Evolutionary conservation across 208 protist genomes (phyloP).

Genomic region (Histomonas meleagridis): DNA sequence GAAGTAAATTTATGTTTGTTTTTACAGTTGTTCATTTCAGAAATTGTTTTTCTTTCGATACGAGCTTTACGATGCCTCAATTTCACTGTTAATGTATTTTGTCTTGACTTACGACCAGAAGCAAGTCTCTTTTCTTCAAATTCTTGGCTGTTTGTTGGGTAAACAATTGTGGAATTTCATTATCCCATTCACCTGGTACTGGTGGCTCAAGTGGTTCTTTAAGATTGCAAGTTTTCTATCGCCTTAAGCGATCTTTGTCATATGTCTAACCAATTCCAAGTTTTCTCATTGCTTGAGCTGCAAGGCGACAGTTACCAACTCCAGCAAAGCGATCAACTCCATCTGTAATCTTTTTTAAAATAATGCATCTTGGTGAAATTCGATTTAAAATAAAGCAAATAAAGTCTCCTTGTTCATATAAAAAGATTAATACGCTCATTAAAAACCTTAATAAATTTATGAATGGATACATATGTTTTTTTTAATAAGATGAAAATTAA

Average conservation of each 20-base stretch:
- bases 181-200: background rate
- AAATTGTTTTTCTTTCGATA: background rate
- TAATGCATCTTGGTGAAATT: background rate
- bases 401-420: constrained; percentile 19
- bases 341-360: background rate
- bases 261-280: constrained; percentile 15
- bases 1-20: no score
- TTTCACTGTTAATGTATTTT: background rate
- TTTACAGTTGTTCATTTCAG: no score
- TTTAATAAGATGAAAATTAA: no score
- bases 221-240: constrained; percentile 13
- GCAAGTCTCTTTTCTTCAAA: constrained; percentile 29
- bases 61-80: no score
- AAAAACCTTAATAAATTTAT: no score
- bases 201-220: background rate
- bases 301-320: background rate
- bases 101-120: background rate
- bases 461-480: no score
- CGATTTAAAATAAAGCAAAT: constrained; percentile 19
- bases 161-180: background rate
- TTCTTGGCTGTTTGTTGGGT: constrained; percentile 1
- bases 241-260: background rate
- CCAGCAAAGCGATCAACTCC: constrained; percentile 5
- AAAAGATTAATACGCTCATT: no score
- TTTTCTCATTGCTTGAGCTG: constrained; percentile 22